Base-by-base conservation (phyloP, 2,329 filamentous ascomycete genomes). In the Metarhizium rileyi region DNA sequence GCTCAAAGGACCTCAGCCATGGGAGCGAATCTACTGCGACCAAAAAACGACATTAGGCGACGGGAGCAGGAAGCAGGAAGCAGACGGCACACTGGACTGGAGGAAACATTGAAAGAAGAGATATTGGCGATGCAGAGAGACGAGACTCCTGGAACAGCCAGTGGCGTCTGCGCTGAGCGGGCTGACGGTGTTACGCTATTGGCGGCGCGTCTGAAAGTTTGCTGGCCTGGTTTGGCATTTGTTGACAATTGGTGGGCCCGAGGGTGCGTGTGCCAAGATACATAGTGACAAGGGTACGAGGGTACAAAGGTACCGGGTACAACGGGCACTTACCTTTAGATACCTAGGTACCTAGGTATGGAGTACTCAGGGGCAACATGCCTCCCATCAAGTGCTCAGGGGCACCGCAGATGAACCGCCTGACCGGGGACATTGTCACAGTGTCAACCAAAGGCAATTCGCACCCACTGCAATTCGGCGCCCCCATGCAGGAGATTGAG, bases 111-210 rank as follows among this genome's bases (percentile, higher is more conserved):
- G n/a, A 36, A 16, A 36, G 9, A 36, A n/a, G 33, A 5, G 5
- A 12, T 36, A 14, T 36, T 36, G 33, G 33, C 16, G 33, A 36
- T 36, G 33, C 16, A n/a, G 9, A 36, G 33, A 36, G 5, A 10
- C 33, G 33, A 12, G 9, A n/a, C n/a, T n/a, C n/a, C n/a, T 10
- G 18, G 35, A 38, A 7, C 2, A n/a, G 20, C 35, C 33, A 36
- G 33, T 16, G 6, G n/a, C 6, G 8, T 28, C 27, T 8, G 12
- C 4, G 12, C 27, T 28, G 27, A 28, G 27, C 27, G 27, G 27
- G 5, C 12, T 28, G 27, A 43, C 28, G 27, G 47, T 48, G 47
- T 48, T 44, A 48, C 47, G 30, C 47, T 48, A 43, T 48, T 48
- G 38, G 47, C 40, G 44, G 44, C 16, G 28, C 44, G 44, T 22